phyloP scores from a whole-genome alignment of 1,284 basidiomycete genomes.

The Ceratobasidium theobromae region DNA sequence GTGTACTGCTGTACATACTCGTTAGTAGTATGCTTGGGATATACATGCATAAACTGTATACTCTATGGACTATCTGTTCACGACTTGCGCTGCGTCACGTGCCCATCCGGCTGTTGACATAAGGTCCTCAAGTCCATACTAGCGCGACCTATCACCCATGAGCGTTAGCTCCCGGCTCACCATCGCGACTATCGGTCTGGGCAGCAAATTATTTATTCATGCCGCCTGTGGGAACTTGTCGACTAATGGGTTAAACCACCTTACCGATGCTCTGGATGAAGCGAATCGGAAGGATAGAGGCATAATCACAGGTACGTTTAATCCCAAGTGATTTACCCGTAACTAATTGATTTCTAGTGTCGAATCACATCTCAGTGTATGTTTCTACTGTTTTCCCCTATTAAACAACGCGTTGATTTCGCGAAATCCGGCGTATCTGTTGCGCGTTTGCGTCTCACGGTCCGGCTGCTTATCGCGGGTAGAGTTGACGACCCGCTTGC shows the following conservation, averaged over 20 bases:
- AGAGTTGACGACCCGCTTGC: conserved; percentile 75
- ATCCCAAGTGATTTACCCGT: conserved; percentile 32
- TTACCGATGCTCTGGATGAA: conserved; percentile 63
- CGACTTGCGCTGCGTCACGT: too few species aligned
- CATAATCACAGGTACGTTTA: conserved; percentile 69
- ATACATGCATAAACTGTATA: too few species aligned
- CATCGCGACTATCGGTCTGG: conserved; percentile 64
- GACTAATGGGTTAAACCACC: conserved; percentile 65
- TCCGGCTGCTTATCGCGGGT: too few species aligned
- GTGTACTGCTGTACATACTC: too few species aligned
- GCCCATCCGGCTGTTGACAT: too few species aligned
- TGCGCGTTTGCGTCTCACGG: too few species aligned
- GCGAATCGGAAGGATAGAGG: conserved; percentile 59
- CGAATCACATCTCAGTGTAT: conserved; percentile 90
- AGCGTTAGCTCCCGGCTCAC: conserved; percentile 50
- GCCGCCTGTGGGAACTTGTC: conserved; percentile 60
- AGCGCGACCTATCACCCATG: background rate
- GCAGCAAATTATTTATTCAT: conserved; percentile 74
- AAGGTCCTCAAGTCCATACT: background rate
- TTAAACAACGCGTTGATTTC: conserved; percentile 21
- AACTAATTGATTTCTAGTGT: conserved; percentile 55
- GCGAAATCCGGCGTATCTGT: too few species aligned
- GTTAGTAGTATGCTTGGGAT: too few species aligned
- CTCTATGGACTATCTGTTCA: too few species aligned
- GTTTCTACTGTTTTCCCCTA: conserved; percentile 39